Evolutionary conservation across 129 eudicot genomes (phyloP).

Genomic region (Kitagawia praeruptora): DNA sequence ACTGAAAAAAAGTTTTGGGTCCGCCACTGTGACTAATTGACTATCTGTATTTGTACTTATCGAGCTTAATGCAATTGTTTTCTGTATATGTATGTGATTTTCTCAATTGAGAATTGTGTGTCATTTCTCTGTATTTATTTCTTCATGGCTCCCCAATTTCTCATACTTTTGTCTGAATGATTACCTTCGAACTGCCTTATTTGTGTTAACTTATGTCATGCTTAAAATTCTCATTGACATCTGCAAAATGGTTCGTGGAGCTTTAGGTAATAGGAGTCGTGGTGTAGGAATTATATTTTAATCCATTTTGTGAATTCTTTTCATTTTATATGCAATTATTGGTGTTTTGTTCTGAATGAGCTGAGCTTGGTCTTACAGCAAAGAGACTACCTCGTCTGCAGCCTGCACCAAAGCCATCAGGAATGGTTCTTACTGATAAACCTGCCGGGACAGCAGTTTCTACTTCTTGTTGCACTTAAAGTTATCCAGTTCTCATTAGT

Average conservation of each 20-base stretch:
- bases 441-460: slow-evolving; percentile 22
- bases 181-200: not conserved
- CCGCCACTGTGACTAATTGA: not conserved
- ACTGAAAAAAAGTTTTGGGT: no score
- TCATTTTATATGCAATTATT: not conserved
- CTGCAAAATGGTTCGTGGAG: not conserved
- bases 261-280: not conserved
- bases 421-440: slow-evolving; percentile 39
- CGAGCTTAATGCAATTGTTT: not conserved
- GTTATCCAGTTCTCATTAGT: not conserved
- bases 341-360: not conserved
- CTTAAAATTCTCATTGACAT: not conserved
- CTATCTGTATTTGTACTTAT: not conserved
- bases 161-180: not conserved
- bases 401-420: slow-evolving; percentile 36
- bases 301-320: not conserved
- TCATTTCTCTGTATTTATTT: not conserved
- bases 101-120: not conserved
- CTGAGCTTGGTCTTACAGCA: slow-evolving; percentile 19
- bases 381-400: slow-evolving; percentile 36
- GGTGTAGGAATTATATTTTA: not conserved
- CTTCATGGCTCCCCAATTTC: not conserved
- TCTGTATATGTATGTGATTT: not conserved
- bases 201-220: not conserved
- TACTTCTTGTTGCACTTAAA: slow-evolving; percentile 32